Evolutionary conservation across 192 early-diverging fungal species (phyloP).

Genomic region (Backusella sp.): DNA sequence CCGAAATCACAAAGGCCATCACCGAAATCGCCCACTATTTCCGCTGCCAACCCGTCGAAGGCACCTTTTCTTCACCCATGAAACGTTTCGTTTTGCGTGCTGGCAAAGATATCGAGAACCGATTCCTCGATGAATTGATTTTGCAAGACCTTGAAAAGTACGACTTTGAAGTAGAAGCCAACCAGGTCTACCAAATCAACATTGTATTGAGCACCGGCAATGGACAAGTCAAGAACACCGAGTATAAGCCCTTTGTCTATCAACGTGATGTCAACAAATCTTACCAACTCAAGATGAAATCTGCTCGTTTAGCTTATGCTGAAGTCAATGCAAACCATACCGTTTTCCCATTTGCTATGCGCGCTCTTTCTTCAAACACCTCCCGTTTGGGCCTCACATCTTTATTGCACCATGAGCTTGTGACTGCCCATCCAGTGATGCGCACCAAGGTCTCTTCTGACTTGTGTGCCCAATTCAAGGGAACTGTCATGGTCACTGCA

Average conservation of each 20-base stretch:
- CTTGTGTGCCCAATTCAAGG: conserved; percentile 74
- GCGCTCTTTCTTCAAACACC: conserved; percentile 31
- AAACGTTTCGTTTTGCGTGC: conserved; percentile 74
- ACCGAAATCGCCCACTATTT: conserved; percentile 56
- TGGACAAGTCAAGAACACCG: conserved; percentile 53
- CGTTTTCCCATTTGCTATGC: conserved; percentile 76
- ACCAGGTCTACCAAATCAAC: conserved; percentile 74
- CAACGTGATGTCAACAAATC: conserved; percentile 72
- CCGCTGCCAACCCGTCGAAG: conserved; percentile 66
- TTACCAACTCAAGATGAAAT: conserved; percentile 70
- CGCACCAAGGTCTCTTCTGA: conserved; percentile 49
- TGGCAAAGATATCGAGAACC: conserved; percentile 59
- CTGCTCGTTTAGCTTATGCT: conserved; percentile 60
- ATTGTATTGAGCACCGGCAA: conserved; percentile 65
- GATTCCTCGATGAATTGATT: conserved; percentile 53
- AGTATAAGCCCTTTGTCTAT: conserved; percentile 59
- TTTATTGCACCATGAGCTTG: conserved; percentile 57
- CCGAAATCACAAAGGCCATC: conserved; percentile 61
- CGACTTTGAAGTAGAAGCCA: conserved; percentile 68
- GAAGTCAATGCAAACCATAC: conserved; percentile 59
- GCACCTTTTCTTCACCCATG: conserved; percentile 67
- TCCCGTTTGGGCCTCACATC: conserved; percentile 70
- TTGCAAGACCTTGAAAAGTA: conserved; percentile 40
- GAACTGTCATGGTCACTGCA: conserved; percentile 62
- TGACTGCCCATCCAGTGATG: conserved; percentile 64